Evolutionary conservation across 495 filamentous ascomycete species (phyloP).

Genomic region (Aspergillus leporis): DNA sequence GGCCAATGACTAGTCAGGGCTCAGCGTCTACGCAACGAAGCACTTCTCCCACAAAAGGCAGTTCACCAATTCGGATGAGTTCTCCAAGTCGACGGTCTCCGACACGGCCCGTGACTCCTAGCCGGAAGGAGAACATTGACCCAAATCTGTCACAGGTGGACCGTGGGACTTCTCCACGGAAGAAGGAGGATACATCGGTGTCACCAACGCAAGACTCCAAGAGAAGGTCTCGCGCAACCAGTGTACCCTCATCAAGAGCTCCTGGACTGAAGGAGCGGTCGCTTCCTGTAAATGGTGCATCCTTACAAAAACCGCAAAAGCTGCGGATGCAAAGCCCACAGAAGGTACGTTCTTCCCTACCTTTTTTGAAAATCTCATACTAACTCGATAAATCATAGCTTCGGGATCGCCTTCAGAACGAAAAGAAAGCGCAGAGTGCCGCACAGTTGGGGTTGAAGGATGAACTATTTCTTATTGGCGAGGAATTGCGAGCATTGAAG

Average conservation of each 20-base stretch:
- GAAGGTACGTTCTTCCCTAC: conserved; percentile 48
- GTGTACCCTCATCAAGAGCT: conserved; percentile 49
- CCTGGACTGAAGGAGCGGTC: conserved; percentile 55
- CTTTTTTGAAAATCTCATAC: conserved; percentile 1
- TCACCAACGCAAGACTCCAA: conserved; percentile 45
- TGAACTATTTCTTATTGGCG: conserved; percentile 79
- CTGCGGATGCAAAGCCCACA: conserved; percentile 87
- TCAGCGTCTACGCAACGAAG: conserved; percentile 33
- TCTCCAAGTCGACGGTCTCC: conserved; percentile 44
- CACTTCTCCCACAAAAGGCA: conserved; percentile 32
- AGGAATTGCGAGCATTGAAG: conserved; percentile 72
- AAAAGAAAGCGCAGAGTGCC: conserved; percentile 71
- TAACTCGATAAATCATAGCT: conserved; percentile 42
- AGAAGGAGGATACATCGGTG: conserved; percentile 38
- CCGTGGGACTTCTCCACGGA: conserved; percentile 26
- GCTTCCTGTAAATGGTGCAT: conserved; percentile 40
- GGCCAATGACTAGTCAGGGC: conserved; percentile 36
- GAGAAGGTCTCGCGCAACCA: conserved; percentile 52
- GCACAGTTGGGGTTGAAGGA: conserved; percentile 66
- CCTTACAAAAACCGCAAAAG: conserved; percentile 55
- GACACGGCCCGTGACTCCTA: conserved; percentile 46
- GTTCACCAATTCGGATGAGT: conserved; percentile 32
- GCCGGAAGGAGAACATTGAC: conserved; percentile 57
- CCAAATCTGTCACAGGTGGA: conserved; percentile 36
- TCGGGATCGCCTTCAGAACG: conserved; percentile 80